Percentiles rank a stretch among this genome's conserved stretches.
phyloP scores from a whole-genome alignment of 139 green algal species.

The Pycnococcus provasolii region DNA sequence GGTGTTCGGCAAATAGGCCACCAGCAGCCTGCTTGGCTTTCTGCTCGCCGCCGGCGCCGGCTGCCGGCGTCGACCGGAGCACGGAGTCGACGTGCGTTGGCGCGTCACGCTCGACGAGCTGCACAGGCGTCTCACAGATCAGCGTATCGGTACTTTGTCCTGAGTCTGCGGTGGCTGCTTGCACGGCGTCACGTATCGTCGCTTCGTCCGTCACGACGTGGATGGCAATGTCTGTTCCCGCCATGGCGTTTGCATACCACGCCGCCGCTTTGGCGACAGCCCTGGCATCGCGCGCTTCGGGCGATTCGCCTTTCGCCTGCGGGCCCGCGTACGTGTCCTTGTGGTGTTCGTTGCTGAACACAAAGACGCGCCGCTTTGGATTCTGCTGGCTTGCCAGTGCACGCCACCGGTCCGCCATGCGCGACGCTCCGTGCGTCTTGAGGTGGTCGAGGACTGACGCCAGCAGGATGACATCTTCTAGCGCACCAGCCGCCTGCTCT shows the following conservation, averaged over 20 bases:
- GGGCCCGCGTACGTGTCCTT: constrained; percentile 28
- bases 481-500: constrained; percentile 55
- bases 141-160: too few relatives aligned
- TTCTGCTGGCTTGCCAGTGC: constrained; percentile 41
- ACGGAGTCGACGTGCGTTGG: too few relatives aligned
- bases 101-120: too few relatives aligned
- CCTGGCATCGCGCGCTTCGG: constrained; percentile 6
- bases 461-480: constrained; percentile 62
- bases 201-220: too few relatives aligned
- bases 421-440: constrained; percentile 51
- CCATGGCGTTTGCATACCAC: too few relatives aligned
- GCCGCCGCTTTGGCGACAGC: background rate
- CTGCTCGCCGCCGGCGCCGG: too few relatives aligned
- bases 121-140: too few relatives aligned
- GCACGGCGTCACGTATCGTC: too few relatives aligned
- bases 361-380: constrained; percentile 67
- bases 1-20: constrained; percentile 5
- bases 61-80: too few relatives aligned
- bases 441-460: constrained; percentile 47
- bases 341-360: constrained; percentile 95
- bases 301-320: constrained; percentile 49
- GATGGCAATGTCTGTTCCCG: too few relatives aligned
- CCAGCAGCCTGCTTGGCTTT: too few relatives aligned
- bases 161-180: too few relatives aligned
- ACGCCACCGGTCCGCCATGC: constrained; percentile 60